These are phyloP conservation scores for Niebla homalea DNA, from an alignment of 495 filamentous ascomycete genomes.

Conservation along the genomic window DNA sequence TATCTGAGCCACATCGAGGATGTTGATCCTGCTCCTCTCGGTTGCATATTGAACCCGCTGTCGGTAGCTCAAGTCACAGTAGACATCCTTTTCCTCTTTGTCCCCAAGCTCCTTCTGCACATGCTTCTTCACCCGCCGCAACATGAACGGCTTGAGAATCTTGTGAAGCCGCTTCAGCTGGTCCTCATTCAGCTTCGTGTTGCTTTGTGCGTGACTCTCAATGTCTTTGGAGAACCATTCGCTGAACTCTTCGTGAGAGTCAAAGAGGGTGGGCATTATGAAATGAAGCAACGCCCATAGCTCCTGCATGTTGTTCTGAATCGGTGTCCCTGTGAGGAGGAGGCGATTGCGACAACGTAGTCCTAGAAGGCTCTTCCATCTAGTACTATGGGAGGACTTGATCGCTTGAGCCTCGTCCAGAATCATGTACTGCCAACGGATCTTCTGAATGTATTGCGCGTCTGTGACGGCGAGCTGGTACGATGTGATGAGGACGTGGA, in stretches of 20 bases:
- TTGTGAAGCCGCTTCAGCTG: slow-evolving; percentile 93
- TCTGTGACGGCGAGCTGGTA: slow-evolving; percentile 96
- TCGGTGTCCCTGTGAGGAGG: slow-evolving; percentile 88
- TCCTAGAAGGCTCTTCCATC: slow-evolving; percentile 89
- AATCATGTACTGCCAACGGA: slow-evolving; percentile 99
- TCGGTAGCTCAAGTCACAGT: slow-evolving; percentile 93
- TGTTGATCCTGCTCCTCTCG: slow-evolving; percentile 88
- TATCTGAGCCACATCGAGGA: slow-evolving; percentile 98
- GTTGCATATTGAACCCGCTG: slow-evolving; percentile 91
- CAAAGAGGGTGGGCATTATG: slow-evolving; percentile 97
- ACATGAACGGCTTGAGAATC: slow-evolving; percentile 99
- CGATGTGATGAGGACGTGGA: slow-evolving; percentile 92
- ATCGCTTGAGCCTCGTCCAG: slow-evolving; percentile 97
- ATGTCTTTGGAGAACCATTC: slow-evolving; percentile 99
- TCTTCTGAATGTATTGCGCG: slow-evolving; percentile 93
- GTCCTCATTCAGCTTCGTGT: slow-evolving; percentile 96
- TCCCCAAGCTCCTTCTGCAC: slow-evolving; percentile 97
- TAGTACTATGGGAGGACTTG: slow-evolving; percentile 90
- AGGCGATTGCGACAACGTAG: slow-evolving; percentile 95
- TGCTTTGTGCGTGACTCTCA: slow-evolving; percentile 94
- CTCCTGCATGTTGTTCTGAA: slow-evolving; percentile 99
- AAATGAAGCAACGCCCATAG: slow-evolving; percentile 96
- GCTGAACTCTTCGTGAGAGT: slow-evolving; percentile 97
- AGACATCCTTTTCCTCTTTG: slow-evolving; percentile 93
- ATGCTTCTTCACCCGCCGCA: slow-evolving; percentile 97